Evolutionary conservation across 1,139 yeast species (phyloP), one percentile per base, ranked within the genome.

Genomic region (Meyerozyma smithsonii): DNA sequence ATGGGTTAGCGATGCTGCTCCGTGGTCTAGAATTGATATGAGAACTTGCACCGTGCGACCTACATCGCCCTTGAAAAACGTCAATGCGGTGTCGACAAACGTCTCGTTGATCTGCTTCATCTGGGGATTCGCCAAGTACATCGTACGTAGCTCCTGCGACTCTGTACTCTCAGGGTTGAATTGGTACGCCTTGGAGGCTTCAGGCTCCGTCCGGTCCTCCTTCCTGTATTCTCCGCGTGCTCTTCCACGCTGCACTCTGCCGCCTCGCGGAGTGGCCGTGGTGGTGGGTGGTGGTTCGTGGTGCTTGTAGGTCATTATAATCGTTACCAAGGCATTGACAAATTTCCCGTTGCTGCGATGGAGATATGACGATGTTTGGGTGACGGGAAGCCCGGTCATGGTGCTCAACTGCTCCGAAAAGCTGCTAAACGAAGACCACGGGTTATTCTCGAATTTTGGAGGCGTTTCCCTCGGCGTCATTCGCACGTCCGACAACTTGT

Each of bases 51-150:
- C 45, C 1, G 66, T 63, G 39, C 55, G 59, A 36, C 49, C 53
- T 21, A 64, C 50, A 42, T 75, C 66, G 1, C 77, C 79, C 19
- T 60, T 46, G 44, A 63, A 71, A 48, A 66, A 69, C 16, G 49
- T 57, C 17, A 76, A 43, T 2, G 73, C 68, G 32, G 58, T 54
- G 12, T 55, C 49, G 18, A 69, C 54, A 43, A 77, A 75, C 3
- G 42, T 42, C n/a, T 36, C 39, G 45, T 46, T 45, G 12, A 54
- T 32, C 3, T 28, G 32, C 15, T 41, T 46, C 24, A 56, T 43
- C 21, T 40, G 44, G 1, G 46, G 43, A 39, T 56, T 56, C 15
- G 54, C 47, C 6, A 55, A 51, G 33, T 56, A 53, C 5, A 69
- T 42, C 4, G 39, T 40, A 28, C 50, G 43, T 21, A 69, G 44